These are phyloP conservation scores for Zygosaccharomyces bailii DNA, from an alignment of 805 yeast species.

Conservation along the genomic window DNA sequence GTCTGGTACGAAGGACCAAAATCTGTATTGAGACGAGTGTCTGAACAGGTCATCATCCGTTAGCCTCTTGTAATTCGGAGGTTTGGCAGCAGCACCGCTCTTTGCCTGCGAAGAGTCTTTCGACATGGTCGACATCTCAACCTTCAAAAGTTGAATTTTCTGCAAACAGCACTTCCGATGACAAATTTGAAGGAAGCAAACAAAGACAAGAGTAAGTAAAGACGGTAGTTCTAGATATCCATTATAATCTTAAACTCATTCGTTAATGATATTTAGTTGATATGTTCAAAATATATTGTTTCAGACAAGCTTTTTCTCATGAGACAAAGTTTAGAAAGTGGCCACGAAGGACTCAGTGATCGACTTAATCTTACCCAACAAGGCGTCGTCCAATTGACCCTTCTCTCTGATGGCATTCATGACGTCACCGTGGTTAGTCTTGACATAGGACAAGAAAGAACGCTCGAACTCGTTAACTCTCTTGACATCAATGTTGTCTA, in stretches of 20 bases:
- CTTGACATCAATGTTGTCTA: constrained; percentile 79
- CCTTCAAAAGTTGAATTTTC: background rate
- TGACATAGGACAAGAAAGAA: constrained; percentile 87
- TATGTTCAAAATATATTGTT: constrained; percentile 8
- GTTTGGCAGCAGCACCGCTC: constrained; percentile 13
- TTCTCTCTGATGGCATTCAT: constrained; percentile 77
- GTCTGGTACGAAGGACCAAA: constrained; percentile 77
- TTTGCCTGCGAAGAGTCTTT: constrained; percentile 5
- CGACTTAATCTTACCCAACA: constrained; percentile 79
- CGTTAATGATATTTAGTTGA: constrained; percentile 10
- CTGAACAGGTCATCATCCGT: constrained; percentile 86
- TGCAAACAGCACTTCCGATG: background rate
- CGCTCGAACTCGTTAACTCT: constrained; percentile 89
- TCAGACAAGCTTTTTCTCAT: background rate
- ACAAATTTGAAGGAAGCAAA: background rate
- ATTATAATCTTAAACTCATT: constrained; percentile 9
- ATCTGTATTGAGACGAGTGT: constrained; percentile 74
- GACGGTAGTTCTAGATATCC: constrained; percentile 1
- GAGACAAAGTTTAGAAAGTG: constrained; percentile 56
- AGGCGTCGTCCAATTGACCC: constrained; percentile 89
- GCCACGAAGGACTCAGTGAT: constrained; percentile 92
- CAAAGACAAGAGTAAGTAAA: background rate
- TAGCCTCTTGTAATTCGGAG: constrained; percentile 37
- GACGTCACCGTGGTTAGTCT: constrained; percentile 83
- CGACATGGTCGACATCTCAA: background rate